Evolutionary conservation across 495 filamentous ascomycete species (phyloP).

Genomic region (Alectoria sarmentosa): DNA sequence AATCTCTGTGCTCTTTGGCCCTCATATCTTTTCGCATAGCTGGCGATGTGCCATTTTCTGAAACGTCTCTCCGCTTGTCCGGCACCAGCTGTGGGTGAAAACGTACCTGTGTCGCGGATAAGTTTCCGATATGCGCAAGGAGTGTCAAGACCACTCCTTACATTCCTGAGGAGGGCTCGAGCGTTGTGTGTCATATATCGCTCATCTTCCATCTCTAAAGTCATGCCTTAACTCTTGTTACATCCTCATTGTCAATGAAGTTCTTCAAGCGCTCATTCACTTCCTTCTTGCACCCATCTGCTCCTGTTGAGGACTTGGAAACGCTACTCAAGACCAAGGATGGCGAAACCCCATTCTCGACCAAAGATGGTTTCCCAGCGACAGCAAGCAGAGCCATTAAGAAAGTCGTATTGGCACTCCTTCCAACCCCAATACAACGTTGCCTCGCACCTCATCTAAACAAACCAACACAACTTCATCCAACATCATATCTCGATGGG

Average conservation of each 20-base stretch:
- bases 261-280: background rate
- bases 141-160: no score
- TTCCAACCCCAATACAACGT: background rate
- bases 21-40: no score
- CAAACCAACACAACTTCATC: constrained; percentile 29
- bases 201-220: no score
- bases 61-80: no score
- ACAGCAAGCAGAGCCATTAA: background rate
- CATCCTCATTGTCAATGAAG: background rate
- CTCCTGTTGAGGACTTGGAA: background rate
- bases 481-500: constrained; percentile 42
- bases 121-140: no score
- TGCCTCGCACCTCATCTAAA: background rate
- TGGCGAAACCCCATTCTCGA: background rate
- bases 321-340: background rate
- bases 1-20: no score
- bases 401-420: background rate
- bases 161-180: no score
- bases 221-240: no score
- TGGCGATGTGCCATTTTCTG: no score
- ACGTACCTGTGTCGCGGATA: no score
- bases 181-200: no score
- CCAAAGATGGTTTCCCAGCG: background rate
- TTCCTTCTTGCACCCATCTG: background rate
- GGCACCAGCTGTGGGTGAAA: no score